Evolutionary conservation across 2,329 filamentous ascomycete genomes (phyloP), one percentile per base, ranked within the genome.

Genomic region (Parascedosporium putredinis): DNA sequence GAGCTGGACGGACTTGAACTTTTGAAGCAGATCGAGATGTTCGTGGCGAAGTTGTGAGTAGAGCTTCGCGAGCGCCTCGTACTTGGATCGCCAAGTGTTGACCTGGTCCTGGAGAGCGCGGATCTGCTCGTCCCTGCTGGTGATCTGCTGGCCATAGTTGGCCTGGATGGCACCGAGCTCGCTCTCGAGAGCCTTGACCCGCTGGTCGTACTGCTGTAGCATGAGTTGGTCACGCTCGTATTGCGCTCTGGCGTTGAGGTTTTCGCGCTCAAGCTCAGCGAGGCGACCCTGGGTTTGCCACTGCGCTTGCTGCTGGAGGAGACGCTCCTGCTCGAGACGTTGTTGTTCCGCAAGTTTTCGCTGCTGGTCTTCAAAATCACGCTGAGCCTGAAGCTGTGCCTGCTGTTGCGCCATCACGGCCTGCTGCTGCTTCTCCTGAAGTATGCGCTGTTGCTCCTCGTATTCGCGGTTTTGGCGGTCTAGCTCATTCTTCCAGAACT

Each of bases 211-310:
- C 63, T 97, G 91, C 66, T 96, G 88, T 40, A 98, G 75, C 86
- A 97, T 88, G 38, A 98, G 74, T 68, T 97, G 93, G 63, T 98
- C 90, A n/a, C 85, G 85, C 66, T 97, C 90, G 62, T 96, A 97
- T 66, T 97, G 93, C 7, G 90, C 88, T 38, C 93, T 81, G 3
- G 93, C 93, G 59, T 93, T 91, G 23, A 98, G 72, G 58, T 98
- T 97, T 68, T 97, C 91, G 51, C 85, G 86, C 69, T 98, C 91
- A 46, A 98, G 74, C 68, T 98, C 93, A 1, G 91, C 93, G 59
- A 98, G 75, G n/a, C 89, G 84, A 34, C 93, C 93, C 63, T 97
- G 90, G 0, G 91, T 97, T 62, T 97, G 91, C 68, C 90, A 88
- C 59, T 91, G 83, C 53, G 87, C 86, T 61, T 98, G 93, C 56